Base-by-base conservation (phyloP, 2,329 filamentous ascomycete genomes). In the Fusarium marasasianum region DNA sequence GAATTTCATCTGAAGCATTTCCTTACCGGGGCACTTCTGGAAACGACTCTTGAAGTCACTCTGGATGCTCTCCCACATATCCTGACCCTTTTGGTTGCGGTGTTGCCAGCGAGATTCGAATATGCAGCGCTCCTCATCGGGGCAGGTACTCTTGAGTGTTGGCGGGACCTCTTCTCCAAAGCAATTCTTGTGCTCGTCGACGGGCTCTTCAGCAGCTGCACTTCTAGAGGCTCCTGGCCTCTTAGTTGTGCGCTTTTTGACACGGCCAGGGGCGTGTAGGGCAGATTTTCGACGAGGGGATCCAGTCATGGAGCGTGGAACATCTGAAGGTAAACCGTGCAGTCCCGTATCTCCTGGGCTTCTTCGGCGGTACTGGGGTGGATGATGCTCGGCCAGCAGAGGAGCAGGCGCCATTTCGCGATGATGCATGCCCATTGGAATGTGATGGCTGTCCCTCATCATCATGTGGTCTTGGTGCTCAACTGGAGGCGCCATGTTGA, bases 41-140 rank as follows among this genome's bases (percentile, higher is more conserved):
- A 84, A 84, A 26, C 67, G 66, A 14, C 71, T 63, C 20, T 77
- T 77, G 68, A 83, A 90, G 63, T 86, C 84, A 10, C 77, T 78
- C 55, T 84, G 83, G 65, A 90, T 89, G 44, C 83, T 82, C 31
- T 88, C 85, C 88, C 88, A 90, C 87, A 90, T 90, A 40, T 88
- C 87, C 71, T 88, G 87, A 22, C 88, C 88, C 74, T 87, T 88
- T 58, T 84, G 82, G 26, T 84, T 76, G 22, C 84, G 80, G 72
- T 85, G 83, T 31, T 84, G 77, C 77, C 84, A 85, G 18, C 87
- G 83, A n/a, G 87, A 83, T 33, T 86, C 81, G 55, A 89, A 86
- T 38, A 90, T 83, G 58, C 81, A 87, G 29, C 82, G 82, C 67
- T 88, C 85, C 40, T 88, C 84, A 5, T 85, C 82, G 3, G 86